Conservation (phyloP, 306 rosid species). For the Urtica urens region DNA sequence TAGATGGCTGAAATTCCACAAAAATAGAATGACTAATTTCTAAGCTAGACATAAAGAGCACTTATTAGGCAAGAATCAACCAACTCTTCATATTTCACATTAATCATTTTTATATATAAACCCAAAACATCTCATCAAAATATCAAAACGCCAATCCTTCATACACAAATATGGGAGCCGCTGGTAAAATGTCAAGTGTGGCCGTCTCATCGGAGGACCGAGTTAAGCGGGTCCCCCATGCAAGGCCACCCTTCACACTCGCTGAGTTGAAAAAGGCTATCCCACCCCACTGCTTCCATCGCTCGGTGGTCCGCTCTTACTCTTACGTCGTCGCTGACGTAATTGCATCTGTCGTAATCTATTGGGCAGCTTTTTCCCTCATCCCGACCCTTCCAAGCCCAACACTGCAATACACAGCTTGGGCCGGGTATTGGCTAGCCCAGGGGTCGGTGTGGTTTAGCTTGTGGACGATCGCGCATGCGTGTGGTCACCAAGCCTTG, state of each 20-base stretch:
- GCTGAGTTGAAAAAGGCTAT: conserved; percentile 56
- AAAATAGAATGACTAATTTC: too few species aligned
- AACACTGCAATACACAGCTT: conserved; percentile 27
- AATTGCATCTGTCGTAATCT: conserved; percentile 23
- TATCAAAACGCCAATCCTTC: too few species aligned
- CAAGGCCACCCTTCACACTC: conserved; percentile 52
- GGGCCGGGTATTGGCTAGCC: conserved; percentile 50
- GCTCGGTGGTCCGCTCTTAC: conserved; percentile 48
- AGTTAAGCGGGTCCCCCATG: conserved; percentile 45
- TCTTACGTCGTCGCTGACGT: conserved; percentile 54
- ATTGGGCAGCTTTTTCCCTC: conserved; percentile 35
- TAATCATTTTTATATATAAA: too few species aligned
- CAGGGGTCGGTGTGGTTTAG: conserved; percentile 88
- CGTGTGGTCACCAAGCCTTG: conserved; percentile 97
- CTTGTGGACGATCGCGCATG: conserved; percentile 91
- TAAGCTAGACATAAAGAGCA: too few species aligned
- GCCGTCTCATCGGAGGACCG: conserved; percentile 30
- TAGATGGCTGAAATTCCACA: too few species aligned
- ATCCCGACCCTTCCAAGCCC: conserved; percentile 33
- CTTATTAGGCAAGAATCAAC: too few species aligned
- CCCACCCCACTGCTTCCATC: conserved; percentile 66
- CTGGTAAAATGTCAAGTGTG: conserved; percentile 54
- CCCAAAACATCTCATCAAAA: too few species aligned
- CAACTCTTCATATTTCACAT: too few species aligned
- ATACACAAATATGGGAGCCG: conserved; percentile 83